Evolutionary conservation across 257 asterid genomes (phyloP), one percentile per base, ranked within the genome.

Genomic region (Fraxinus pennsylvanica): DNA sequence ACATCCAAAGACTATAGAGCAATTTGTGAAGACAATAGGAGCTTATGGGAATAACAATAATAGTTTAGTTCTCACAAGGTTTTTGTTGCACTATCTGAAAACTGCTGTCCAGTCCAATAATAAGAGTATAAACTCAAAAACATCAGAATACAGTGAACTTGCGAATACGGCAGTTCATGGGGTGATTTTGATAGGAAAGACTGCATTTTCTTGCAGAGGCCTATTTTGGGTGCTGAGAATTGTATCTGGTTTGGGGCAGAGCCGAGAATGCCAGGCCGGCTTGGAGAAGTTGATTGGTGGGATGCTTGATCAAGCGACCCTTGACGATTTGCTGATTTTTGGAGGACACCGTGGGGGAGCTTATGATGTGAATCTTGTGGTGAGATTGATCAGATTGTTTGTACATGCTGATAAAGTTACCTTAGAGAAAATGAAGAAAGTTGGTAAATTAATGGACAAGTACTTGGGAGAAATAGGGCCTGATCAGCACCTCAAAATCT

Each of bases 401-500:
- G 91, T 84, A 80, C 87, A 78, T 78, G 52, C 78, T 52, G 84
- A 85, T 22, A 75, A 76, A 57, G 38, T 63, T 35, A 75, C 74
- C 6, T 13, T 80, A 47, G 77, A 85, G 39, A 91, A 88, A 80
- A 70, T 87, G 88, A 89, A 79, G 73, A 88, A 59, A 72, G 88
- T 92, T 36, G 92, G 92, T 50, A 54, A 79, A 1, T 75, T 92
- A 75, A 78, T 89, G 52, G 97, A 92, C 45, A 83, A 85, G 90
- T 92, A 92, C 43, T 75, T 93, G 86, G 82, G 87, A 22, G 97
- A 93, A 78, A 91, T 93, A 25, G 91, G 96, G 0, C 97, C 97
- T 45, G 97, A 91, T 36, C 94, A 88, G 8, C 86, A 50, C 78
- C 88, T 93, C 6, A 89, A 87, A 41, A 74, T 89, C 45, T 79